These are phyloP conservation scores for Metschnikowia gelsemii DNA, from an alignment of 805 yeast genomes.

Conservation along the genomic window DNA sequence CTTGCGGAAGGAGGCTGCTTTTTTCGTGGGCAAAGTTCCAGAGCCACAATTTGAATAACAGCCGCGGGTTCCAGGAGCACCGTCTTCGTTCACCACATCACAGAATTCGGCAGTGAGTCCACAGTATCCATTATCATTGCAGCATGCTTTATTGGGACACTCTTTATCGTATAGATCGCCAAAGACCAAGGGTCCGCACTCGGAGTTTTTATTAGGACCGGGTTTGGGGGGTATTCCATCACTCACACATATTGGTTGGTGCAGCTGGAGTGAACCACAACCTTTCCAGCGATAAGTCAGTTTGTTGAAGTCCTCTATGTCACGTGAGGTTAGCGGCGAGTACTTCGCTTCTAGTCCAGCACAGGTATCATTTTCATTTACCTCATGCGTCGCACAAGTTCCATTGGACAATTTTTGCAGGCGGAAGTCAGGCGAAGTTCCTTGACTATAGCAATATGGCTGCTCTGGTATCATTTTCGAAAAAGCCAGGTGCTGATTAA, in stretches of 20 bases:
- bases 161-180: not conserved
- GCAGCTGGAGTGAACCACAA: not conserved
- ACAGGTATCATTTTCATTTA: not conserved
- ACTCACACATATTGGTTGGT: not conserved
- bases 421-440: not conserved
- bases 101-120: not conserved
- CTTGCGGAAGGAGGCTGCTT: not conserved
- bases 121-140: not conserved
- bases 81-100: not conserved
- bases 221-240: not conserved
- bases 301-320: not conserved
- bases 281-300: slow-evolving; percentile 1
- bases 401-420: not conserved
- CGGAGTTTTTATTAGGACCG: not conserved
- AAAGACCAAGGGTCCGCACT: not conserved
- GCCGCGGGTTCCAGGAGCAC: slow-evolving; percentile 2
- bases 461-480: not conserved
- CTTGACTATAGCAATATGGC: slow-evolving; percentile 1
- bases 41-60: slow-evolving; percentile 1
- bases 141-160: slow-evolving; percentile 2
- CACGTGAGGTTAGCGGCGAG: not conserved
- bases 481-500: not conserved
- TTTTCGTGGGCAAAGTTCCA: not conserved
- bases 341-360: not conserved
- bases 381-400: not conserved